Evolutionary conservation across 768 basidiomycete species (phyloP).

Genomic region (Lactarius deliciosus): DNA sequence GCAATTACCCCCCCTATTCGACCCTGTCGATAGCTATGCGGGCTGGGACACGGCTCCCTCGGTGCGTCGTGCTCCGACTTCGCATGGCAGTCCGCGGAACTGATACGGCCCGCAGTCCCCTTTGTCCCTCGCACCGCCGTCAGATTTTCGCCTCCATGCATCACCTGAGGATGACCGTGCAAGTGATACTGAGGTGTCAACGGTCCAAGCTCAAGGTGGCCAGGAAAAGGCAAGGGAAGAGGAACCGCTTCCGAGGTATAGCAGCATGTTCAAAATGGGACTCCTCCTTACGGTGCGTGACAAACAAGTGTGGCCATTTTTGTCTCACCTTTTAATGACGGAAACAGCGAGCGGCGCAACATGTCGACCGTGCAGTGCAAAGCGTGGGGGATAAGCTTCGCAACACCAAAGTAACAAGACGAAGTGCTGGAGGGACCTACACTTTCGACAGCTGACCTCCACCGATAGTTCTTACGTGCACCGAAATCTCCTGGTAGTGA

Average conservation of each 20-base stretch:
- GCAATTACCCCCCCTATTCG: background rate
- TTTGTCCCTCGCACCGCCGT: constrained; percentile 8
- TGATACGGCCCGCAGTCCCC: constrained; percentile 5
- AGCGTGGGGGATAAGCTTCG: constrained; percentile 11
- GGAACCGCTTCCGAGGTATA: constrained; percentile 10
- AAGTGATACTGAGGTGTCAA: background rate
- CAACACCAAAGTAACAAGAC: constrained; percentile 7
- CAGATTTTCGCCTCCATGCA: background rate
- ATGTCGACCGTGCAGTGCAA: constrained; percentile 22
- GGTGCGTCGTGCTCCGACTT: constrained; percentile 7
- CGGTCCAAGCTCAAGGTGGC: background rate
- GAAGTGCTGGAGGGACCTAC: background rate
- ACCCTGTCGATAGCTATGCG: constrained; percentile 8
- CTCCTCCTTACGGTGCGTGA: constrained; percentile 20
- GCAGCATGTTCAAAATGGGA: constrained; percentile 26
- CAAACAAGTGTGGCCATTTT: background rate
- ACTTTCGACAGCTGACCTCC: background rate
- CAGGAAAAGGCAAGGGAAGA: background rate
- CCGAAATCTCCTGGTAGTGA: background rate
- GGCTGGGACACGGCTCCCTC: constrained; percentile 18
- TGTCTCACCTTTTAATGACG: background rate
- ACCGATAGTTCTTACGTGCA: background rate
- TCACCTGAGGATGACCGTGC: background rate
- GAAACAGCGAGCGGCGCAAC: constrained; percentile 17
- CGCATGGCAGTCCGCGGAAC: background rate